A percentile compares a stretch with the other conserved stretches of the same genome.
Conservation (phyloP, 2,329 filamentous ascomycete genomes). For the Phialophora chinensis region DNA sequence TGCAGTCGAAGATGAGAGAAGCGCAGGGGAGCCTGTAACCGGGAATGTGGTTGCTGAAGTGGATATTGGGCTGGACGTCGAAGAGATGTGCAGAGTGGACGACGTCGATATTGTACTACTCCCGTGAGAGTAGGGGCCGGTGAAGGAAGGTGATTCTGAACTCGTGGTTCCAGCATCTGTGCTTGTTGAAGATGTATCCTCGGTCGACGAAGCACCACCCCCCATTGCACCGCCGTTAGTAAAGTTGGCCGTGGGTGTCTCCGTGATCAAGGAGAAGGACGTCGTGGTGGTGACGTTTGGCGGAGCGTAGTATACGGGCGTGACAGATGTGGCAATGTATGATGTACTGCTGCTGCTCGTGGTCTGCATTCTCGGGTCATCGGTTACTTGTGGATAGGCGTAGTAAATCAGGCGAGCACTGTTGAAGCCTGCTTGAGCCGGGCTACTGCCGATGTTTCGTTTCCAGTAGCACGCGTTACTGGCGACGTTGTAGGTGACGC, state of each 20-base stretch:
- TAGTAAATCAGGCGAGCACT: constrained; percentile 36
- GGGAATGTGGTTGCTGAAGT: neutral
- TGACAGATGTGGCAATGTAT: constrained; percentile 30
- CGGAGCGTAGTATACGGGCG: constrained; percentile 31
- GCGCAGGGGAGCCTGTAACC: neutral
- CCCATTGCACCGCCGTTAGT: constrained; percentile 27
- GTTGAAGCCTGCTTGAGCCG: constrained; percentile 22
- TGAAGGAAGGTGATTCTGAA: neutral
- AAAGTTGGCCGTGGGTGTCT: constrained; percentile 23
- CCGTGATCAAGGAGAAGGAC: constrained; percentile 22
- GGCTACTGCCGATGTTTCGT: constrained; percentile 22
- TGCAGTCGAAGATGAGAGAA: neutral
- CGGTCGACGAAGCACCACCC: constrained; percentile 5
- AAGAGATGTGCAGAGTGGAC: neutral
- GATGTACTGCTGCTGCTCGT: constrained; percentile 22
- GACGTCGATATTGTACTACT: constrained; percentile 4
- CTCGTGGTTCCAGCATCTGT: neutral
- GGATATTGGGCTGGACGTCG: constrained; percentile 1
- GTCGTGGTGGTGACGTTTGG: constrained; percentile 16
- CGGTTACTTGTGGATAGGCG: constrained; percentile 36
- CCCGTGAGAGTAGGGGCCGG: neutral
- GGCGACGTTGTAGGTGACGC: constrained; percentile 30
- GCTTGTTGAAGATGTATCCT: constrained; percentile 9
- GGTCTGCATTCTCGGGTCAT: constrained; percentile 28
- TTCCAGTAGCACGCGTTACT: constrained; percentile 36